These are phyloP conservation scores for Claviceps sp. DNA, from an alignment of 2,329 filamentous ascomycete genomes.

Conservation along the genomic window DNA sequence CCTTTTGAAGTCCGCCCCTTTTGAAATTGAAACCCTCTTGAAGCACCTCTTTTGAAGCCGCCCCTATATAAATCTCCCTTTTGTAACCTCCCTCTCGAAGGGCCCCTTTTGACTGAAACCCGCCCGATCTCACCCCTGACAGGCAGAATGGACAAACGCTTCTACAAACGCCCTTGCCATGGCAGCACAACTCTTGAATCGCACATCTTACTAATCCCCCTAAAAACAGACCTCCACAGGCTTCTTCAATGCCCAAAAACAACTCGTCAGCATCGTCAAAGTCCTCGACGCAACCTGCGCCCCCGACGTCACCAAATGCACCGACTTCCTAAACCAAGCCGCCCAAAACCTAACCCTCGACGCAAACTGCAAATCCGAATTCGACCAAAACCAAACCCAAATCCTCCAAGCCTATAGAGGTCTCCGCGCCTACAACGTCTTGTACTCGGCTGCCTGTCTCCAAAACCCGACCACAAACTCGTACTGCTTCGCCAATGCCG, in stretches of 20 bases:
- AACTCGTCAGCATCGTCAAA: conserved; percentile 57
- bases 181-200: background rate
- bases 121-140: no score
- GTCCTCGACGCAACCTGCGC: conserved; percentile 69
- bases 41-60: background rate
- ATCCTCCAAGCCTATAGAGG: conserved; percentile 65
- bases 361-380: conserved; percentile 60
- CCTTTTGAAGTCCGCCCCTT: background rate
- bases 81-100: no score
- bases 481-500: conserved; percentile 75
- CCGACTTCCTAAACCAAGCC: conserved; percentile 46
- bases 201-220: background rate
- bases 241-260: conserved; percentile 70
- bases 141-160: no score
- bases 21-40: background rate
- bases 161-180: no score
- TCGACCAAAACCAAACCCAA: conserved; percentile 48
- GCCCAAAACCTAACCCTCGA: conserved; percentile 50
- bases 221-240: conserved; percentile 54
- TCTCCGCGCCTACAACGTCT: conserved; percentile 59
- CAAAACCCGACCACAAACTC: conserved; percentile 48
- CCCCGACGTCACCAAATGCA: conserved; percentile 53
- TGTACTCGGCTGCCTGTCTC: conserved; percentile 74
- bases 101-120: no score
- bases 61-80: no score